Evolutionary conservation across 192 early-diverging fungal species (phyloP), one percentile per base, ranked within the genome.

Genomic region (Entomortierella beljakovae): DNA sequence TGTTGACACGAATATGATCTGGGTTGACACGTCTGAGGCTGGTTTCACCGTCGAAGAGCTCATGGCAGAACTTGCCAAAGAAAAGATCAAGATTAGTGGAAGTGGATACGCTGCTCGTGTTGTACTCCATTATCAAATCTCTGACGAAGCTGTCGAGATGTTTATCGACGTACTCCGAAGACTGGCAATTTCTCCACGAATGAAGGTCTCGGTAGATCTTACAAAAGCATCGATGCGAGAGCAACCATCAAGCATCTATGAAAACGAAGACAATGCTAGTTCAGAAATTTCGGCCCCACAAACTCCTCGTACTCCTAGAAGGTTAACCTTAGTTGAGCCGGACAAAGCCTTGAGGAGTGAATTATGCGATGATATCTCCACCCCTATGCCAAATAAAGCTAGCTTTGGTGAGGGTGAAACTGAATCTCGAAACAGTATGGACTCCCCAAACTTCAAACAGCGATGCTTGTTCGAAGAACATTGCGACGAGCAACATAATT

Each of bases 1-100:
- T 18, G 84, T 88, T 1, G 88, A 96, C 33, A 97, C 97, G 13
- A 98, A 96, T 81, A 97, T 97, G 92, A 86, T 97, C 13, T 90
- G 90, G 71, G 70, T 95, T 13, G 89, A 94, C 53, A 77, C 72
- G 34, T 58, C 49, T 9, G 63, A 80, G 6, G 33, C 75, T 18
- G 86, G 86, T 37, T 40, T 92, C 16, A 79, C 76, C 0, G 82
- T 88, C 34, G 72, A 82, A 9, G 82, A 86, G 23, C 42, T 93
- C 1, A 67, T 64, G 13, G 71, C 64, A 6, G 80, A 56, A 20
- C 65, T 93, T 56, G 81, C 63, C 10, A 49, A 74, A 38, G 52
- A 86, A 20, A 85, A 83, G 37, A 87, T 93, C 77, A 80, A 81
- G 59, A 87, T 92, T 11, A 80, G 80, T 73, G 88, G 85, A 9